phyloP scores from a whole-genome alignment of 768 basidiomycete species.

The Russula compacta region DNA sequence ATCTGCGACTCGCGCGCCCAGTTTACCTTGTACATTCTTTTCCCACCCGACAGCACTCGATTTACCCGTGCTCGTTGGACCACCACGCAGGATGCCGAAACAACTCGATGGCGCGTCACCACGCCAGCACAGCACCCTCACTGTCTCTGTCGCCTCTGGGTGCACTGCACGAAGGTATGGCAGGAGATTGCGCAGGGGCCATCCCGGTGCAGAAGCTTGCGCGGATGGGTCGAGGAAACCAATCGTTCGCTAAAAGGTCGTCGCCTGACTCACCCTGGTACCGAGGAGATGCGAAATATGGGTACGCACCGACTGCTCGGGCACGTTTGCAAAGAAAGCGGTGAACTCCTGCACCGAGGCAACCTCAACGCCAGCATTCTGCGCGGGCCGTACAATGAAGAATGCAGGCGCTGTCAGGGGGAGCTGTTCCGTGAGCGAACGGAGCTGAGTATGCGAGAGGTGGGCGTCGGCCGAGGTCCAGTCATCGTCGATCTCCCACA shows the following conservation, averaged over 20 bases:
- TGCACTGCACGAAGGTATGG: too few relatives aligned
- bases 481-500: constrained; percentile 74
- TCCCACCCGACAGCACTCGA: constrained; percentile 90
- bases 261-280: not conserved
- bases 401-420: constrained; percentile 38
- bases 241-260: constrained; percentile 22
- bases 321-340: constrained; percentile 41
- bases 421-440: constrained; percentile 35
- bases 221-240: constrained; percentile 69
- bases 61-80: constrained; percentile 26
- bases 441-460: constrained; percentile 37
- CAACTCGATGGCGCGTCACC: constrained; percentile 52
- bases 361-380: too few relatives aligned
- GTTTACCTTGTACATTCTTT: constrained; percentile 80
- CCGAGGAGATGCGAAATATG: constrained; percentile 20
- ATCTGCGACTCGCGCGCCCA: too few relatives aligned
- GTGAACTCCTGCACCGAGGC: constrained; percentile 49
- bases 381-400: constrained; percentile 46
- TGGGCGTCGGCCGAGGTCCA: constrained; percentile 44
- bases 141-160: constrained; percentile 35
- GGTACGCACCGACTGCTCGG: constrained; percentile 35
- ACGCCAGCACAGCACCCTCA: constrained; percentile 73
- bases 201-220: constrained; percentile 45
- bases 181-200: constrained; percentile 92
- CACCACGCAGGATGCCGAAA: too few relatives aligned